These are phyloP conservation scores for Geranomyces variabilis DNA, from an alignment of 192 early-diverging fungal genomes.

Conservation along the genomic window DNA sequence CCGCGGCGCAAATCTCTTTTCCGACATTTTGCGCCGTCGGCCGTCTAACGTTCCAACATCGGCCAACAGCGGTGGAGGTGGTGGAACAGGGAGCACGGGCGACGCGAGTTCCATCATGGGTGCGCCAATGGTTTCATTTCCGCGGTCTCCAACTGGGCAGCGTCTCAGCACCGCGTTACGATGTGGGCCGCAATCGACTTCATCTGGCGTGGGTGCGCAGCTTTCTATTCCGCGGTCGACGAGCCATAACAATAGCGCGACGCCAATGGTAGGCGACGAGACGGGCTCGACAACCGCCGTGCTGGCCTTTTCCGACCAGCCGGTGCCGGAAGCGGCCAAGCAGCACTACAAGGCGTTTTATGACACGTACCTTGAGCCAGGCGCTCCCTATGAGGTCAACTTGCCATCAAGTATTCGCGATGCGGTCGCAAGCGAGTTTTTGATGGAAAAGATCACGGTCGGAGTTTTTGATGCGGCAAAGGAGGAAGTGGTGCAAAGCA, in stretches of 20 bases:
- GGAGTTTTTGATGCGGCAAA: slow-evolving; percentile 30
- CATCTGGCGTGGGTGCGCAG: too few species aligned
- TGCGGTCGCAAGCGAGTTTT: not conserved
- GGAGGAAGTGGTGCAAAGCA: slow-evolving; percentile 32
- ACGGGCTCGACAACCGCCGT: too few species aligned
- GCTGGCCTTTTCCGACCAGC: slow-evolving; percentile 13
- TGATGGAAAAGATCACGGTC: slow-evolving; percentile 8
- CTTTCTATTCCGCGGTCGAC: too few species aligned
- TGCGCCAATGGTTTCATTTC: too few species aligned
- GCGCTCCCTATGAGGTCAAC: slow-evolving; percentile 36
- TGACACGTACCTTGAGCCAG: slow-evolving; percentile 18
- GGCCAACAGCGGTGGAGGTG: too few species aligned
- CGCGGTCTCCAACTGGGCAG: not conserved
- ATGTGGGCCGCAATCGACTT: not conserved
- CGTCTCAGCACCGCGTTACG: not conserved
- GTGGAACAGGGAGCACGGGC: too few species aligned
- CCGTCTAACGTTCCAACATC: not conserved
- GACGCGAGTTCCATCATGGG: too few species aligned
- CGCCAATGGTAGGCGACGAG: too few species aligned
- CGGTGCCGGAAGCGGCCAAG: slow-evolving; percentile 20
- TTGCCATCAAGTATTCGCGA: slow-evolving; percentile 14
- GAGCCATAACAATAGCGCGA: too few species aligned
- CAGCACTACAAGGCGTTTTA: slow-evolving; percentile 26
- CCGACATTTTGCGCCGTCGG: slow-evolving; percentile 1
- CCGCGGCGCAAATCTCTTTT: slow-evolving; percentile 6